These are phyloP conservation scores for Mantamonas sphyraenae DNA, from an alignment of 78 protist genomes.

Conservation along the genomic window DNA sequence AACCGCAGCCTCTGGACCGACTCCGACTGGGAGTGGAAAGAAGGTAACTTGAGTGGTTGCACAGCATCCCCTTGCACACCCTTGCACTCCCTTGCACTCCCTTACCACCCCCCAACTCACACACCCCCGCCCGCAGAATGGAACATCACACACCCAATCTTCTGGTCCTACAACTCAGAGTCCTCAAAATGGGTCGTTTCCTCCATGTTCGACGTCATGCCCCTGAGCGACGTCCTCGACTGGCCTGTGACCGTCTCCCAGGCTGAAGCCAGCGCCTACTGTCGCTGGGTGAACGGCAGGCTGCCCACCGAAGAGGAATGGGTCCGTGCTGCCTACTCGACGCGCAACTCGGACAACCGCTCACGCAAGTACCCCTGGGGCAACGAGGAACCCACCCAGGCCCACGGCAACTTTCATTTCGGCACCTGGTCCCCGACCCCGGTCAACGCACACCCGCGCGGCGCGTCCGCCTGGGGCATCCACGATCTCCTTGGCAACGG, in stretches of 20 bases:
- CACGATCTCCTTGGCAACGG: background rate
- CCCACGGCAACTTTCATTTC: background rate
- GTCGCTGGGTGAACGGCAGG: background rate
- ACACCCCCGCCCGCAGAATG: too few species aligned
- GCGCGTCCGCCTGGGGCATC: conserved; percentile 5
- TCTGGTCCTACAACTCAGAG: too few species aligned
- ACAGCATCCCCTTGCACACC: too few species aligned
- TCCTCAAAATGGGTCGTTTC: too few species aligned
- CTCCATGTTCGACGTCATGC: too few species aligned
- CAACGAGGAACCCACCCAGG: background rate
- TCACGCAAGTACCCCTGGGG: background rate
- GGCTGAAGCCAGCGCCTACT: background rate
- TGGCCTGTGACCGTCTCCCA: background rate
- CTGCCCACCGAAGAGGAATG: background rate
- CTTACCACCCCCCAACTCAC: too few species aligned
- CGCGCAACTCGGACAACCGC: background rate
- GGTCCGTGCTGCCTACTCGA: background rate
- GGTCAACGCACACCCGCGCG: background rate
- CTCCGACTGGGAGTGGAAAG: background rate
- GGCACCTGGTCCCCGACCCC: background rate
- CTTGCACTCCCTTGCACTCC: too few species aligned
- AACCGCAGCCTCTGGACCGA: background rate
- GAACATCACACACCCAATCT: too few species aligned
- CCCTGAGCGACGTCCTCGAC: too few species aligned
- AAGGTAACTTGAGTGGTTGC: too few species aligned